Conservation (phyloP, 2,329 filamentous ascomycete genomes). For the Teratosphaeria gauchensis region DNA sequence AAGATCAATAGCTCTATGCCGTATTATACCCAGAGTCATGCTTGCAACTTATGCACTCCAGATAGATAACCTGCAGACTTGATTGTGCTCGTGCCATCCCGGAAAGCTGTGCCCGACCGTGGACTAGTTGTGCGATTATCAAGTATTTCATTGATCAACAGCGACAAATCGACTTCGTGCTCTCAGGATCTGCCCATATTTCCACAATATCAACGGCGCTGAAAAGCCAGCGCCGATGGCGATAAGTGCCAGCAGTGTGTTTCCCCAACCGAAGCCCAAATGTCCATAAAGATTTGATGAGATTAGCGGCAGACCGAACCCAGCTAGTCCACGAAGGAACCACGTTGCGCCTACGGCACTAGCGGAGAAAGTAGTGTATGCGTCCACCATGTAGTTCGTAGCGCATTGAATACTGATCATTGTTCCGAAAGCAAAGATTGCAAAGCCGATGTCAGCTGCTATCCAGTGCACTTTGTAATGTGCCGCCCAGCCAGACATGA, state of each 20-base stretch:
- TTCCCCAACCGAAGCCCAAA: slow-evolving; percentile 30
- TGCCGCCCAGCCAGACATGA: slow-evolving; percentile 38
- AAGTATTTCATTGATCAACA: not conserved
- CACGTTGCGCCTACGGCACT: slow-evolving; percentile 38
- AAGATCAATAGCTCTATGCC: not conserved
- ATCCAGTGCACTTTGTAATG: slow-evolving; percentile 30
- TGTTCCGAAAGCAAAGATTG: slow-evolving; percentile 10
- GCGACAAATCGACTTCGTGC: slow-evolving; percentile 3
- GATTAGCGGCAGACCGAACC: slow-evolving; percentile 42
- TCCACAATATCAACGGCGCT: slow-evolving; percentile 9
- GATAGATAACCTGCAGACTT: not conserved
- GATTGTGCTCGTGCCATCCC: not conserved
- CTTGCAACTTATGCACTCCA: not conserved
- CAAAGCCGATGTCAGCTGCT: slow-evolving; percentile 19
- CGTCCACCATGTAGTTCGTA: slow-evolving; percentile 33
- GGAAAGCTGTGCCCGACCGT: not conserved
- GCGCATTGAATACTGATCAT: slow-evolving; percentile 7
- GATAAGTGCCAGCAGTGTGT: slow-evolving; percentile 13
- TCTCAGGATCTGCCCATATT: slow-evolving; percentile 8
- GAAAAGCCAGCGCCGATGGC: slow-evolving; percentile 6
- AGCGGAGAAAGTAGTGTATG: slow-evolving; percentile 37
- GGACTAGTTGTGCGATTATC: not conserved
- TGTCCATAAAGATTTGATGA: slow-evolving; percentile 30
- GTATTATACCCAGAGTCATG: not conserved
- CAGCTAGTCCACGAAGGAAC: slow-evolving; percentile 36